phyloP scores from a whole-genome alignment of 1,284 basidiomycete genomes.

The Inonotus hispidus region DNA sequence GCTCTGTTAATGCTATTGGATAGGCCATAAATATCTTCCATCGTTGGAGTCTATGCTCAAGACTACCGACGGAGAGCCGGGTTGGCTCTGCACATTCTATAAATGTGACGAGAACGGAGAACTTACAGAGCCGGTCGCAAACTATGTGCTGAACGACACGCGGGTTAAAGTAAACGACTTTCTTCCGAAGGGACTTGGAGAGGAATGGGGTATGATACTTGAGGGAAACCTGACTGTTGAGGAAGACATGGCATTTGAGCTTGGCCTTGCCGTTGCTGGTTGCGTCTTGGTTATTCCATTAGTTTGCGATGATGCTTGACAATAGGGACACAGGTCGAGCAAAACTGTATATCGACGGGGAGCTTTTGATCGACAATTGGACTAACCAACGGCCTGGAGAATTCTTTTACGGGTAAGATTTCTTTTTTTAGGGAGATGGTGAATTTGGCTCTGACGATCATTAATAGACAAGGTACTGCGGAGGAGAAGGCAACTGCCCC shows the following conservation, averaged over 20 bases:
- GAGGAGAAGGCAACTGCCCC: constrained; percentile 52
- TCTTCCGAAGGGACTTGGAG: constrained; percentile 43
- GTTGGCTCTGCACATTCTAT: constrained; percentile 62
- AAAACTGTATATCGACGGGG: constrained; percentile 58
- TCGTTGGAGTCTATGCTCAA: constrained; percentile 51
- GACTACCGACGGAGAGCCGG: constrained; percentile 44
- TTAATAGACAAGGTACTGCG: constrained; percentile 50
- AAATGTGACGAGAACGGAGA: constrained; percentile 44
- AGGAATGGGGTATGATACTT: constrained; percentile 48
- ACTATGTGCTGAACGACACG: constrained; percentile 53
- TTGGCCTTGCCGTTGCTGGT: constrained; percentile 55
- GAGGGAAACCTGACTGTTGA: constrained; percentile 39
- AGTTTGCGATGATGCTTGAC: not conserved
- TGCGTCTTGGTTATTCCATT: constrained; percentile 5
- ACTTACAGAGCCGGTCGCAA: constrained; percentile 36
- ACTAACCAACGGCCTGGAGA: constrained; percentile 60
- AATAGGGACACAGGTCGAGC: constrained; percentile 37
- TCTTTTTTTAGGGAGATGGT: not conserved
- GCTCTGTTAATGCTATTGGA: not conserved
- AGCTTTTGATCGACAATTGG: constrained; percentile 65
- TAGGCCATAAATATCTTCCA: constrained; percentile 58
- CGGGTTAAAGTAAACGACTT: constrained; percentile 64
- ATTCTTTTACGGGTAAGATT: constrained; percentile 58
- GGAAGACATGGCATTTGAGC: constrained; percentile 40
- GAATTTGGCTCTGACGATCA: not conserved